A percentile compares a stretch with the other conserved stretches of the same genome.
Evolutionary conservation across 2,329 filamentous ascomycete genomes (phyloP).

Genomic region (Lasiodiplodia hormozganensis): DNA sequence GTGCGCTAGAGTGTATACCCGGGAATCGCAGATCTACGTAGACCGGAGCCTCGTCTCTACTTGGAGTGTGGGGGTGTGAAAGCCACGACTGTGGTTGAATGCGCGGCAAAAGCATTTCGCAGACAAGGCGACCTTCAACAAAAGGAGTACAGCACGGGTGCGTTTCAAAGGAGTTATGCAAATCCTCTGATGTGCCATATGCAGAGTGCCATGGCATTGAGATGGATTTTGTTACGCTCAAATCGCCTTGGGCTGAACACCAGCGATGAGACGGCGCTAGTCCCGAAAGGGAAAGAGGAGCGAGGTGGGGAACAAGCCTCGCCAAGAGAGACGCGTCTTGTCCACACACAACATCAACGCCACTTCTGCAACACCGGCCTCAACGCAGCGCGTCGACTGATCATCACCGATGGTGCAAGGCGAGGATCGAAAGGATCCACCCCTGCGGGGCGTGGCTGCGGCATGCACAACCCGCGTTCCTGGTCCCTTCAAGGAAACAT

Average conservation of each 20-base stretch:
- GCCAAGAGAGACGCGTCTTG: constrained; percentile 8
- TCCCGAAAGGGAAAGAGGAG: neutral
- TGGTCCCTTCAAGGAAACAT: neutral
- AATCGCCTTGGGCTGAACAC: neutral
- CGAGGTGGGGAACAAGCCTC: constrained; percentile 1
- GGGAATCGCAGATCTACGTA: neutral
- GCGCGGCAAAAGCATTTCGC: neutral
- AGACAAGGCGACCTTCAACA: neutral
- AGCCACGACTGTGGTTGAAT: neutral
- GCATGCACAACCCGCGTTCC: constrained; percentile 14
- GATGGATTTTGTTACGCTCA: neutral
- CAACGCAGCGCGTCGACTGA: neutral
- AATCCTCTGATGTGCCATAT: neutral
- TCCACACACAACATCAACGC: constrained; percentile 4
- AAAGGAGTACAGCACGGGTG: neutral
- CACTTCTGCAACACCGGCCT: neutral
- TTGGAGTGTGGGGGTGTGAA: neutral
- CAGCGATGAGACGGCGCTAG: neutral
- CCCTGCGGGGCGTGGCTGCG: neutral
- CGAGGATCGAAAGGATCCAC: neutral
- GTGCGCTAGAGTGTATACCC: neutral
- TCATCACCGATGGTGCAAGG: neutral
- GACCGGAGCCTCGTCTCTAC: neutral
- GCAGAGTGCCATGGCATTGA: neutral
- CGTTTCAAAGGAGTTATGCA: neutral